Evolutionary conservation across 1,139 yeast species (phyloP).

Genomic region (Ashbya aceris): DNA sequence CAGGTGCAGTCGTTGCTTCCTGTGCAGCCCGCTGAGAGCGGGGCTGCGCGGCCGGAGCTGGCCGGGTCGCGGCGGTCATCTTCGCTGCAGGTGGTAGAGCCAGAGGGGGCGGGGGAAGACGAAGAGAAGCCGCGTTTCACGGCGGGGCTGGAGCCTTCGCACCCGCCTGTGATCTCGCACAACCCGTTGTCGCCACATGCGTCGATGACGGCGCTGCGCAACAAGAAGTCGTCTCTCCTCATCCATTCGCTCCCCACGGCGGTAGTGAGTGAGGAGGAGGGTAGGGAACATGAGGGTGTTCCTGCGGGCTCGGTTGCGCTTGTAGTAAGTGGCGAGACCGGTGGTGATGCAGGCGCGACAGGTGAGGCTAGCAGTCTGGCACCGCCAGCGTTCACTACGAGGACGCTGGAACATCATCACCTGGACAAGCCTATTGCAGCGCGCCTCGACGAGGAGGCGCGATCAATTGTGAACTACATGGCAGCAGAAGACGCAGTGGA

Average conservation of each 20-base stretch:
- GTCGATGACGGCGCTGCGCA: slow-evolving; percentile 16
- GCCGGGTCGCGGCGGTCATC: slow-evolving; percentile 1
- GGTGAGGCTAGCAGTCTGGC: slow-evolving; percentile 1
- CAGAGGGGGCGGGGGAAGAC: slow-evolving; percentile 3
- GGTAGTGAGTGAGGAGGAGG: not conserved
- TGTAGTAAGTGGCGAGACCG: slow-evolving; percentile 5
- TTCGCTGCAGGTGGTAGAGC: slow-evolving; percentile 1
- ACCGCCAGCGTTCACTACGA: not conserved
- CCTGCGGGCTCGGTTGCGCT: slow-evolving; percentile 6
- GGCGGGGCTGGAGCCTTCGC: slow-evolving; percentile 5
- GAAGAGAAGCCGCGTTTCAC: slow-evolving; percentile 1
- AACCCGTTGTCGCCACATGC: slow-evolving; percentile 26
- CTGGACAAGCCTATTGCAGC: not conserved
- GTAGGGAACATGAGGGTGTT: slow-evolving; percentile 5
- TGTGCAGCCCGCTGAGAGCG: slow-evolving; percentile 4
- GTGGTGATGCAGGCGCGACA: not conserved
- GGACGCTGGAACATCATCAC: not conserved
- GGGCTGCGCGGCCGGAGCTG: slow-evolving; percentile 5
- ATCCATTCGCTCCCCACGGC: slow-evolving; percentile 12
- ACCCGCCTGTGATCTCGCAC: slow-evolving; percentile 13
- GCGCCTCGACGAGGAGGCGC: slow-evolving; percentile 1
- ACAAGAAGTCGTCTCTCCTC: slow-evolving; percentile 23
- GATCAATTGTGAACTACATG: not conserved
- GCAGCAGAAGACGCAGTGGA: slow-evolving; percentile 6
- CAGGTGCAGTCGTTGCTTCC: slow-evolving; percentile 16